These are phyloP conservation scores for Acmispon strigosus DNA, from an alignment of 306 rosid species.

Conservation along the genomic window DNA sequence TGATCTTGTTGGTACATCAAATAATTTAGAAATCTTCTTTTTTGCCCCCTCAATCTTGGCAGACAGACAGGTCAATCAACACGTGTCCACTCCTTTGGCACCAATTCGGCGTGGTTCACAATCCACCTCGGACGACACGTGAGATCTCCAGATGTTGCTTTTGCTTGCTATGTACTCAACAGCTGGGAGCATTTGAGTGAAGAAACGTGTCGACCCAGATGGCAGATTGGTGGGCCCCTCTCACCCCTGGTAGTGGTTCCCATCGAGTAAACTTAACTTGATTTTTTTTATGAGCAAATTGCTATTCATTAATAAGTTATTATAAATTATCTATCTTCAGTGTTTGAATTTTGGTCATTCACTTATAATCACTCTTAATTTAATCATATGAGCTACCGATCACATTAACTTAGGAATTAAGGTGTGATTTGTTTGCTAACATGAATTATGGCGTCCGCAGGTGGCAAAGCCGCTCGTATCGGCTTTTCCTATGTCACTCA, in stretches of 20 bases:
- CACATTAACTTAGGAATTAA: too few relatives aligned
- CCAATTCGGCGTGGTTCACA: not conserved
- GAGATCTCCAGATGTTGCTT: constrained; percentile 9
- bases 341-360: too few relatives aligned
- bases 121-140: constrained; percentile 54
- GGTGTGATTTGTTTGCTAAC: constrained; percentile 37
- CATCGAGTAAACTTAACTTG: constrained; percentile 35
- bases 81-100: constrained; percentile 21
- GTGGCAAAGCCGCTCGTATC: constrained; percentile 28
- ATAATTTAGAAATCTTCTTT: too few relatives aligned
- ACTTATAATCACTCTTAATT: too few relatives aligned
- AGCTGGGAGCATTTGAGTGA: not conserved
- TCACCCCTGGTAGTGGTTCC: too few relatives aligned
- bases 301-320: too few relatives aligned
- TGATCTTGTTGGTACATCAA: too few relatives aligned
- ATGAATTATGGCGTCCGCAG: constrained; percentile 37
- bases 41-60: not conserved
- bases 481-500: constrained; percentile 23
- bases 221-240: constrained; percentile 22
- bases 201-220: constrained; percentile 18
- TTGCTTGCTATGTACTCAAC: constrained; percentile 52
- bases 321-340: too few relatives aligned
- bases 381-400: too few relatives aligned
- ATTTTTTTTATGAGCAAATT: too few relatives aligned
- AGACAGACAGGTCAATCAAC: not conserved